Evolutionary conservation across 23 red algal genomes (phyloP).

Genomic region (Gracilaria domingensis): DNA sequence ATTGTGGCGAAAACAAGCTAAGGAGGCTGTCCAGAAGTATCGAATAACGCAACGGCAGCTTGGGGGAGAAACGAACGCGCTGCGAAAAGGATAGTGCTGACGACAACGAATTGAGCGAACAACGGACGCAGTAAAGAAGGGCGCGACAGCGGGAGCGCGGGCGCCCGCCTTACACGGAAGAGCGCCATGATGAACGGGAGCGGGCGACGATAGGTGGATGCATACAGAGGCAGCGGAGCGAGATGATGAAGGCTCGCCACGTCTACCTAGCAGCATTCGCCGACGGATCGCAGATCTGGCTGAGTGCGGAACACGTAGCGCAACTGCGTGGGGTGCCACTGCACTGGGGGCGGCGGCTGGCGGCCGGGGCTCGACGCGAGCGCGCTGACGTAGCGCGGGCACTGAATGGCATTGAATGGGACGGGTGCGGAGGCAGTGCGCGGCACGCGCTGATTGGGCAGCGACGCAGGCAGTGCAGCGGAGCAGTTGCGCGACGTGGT

Average conservation of each 20-base stretch:
- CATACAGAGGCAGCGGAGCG: neutral
- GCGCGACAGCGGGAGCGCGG: neutral
- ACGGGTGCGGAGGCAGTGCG: neutral
- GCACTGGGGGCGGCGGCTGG: neutral
- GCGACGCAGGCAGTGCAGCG: neutral
- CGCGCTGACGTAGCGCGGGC: slow-evolving; percentile 4
- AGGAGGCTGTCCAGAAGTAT: neutral
- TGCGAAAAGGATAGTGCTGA: neutral
- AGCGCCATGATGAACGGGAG: neutral
- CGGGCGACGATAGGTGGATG: neutral
- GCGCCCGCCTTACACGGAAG: neutral
- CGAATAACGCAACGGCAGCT: neutral
- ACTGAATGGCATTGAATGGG: neutral
- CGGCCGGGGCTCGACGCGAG: neutral
- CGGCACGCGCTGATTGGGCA: neutral
- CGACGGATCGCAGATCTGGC: slow-evolving; percentile 30
- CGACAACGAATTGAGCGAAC: neutral
- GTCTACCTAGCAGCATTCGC: slow-evolving; percentile 32
- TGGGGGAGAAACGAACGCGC: neutral
- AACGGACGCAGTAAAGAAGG: neutral
- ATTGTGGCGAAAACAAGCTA: neutral
- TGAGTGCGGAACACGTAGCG: slow-evolving; percentile 25
- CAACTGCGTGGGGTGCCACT: neutral
- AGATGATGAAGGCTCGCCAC: neutral
- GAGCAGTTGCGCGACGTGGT: no score